phyloP scores from a whole-genome alignment of 164 flowering plant genomes.

The Aristolochia fimbriata region DNA sequence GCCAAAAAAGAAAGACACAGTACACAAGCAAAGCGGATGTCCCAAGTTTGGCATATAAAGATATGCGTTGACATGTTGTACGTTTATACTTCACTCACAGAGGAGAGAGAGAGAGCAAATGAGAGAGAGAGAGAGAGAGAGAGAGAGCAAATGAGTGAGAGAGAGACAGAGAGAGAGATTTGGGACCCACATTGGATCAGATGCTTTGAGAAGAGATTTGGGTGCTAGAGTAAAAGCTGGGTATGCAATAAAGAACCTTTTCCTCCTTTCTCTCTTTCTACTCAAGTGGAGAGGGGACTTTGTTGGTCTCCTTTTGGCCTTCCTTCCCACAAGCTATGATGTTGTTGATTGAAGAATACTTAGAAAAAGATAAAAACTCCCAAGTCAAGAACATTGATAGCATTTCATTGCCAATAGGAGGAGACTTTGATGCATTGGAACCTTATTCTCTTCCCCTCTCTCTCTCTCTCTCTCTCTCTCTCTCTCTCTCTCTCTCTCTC shows the following conservation, averaged over 20 bases:
- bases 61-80: neutral
- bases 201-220: neutral
- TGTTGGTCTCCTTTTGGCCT: conserved; percentile 2
- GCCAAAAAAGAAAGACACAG: no score
- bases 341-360: conserved; percentile 13
- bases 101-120: no score
- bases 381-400: conserved; percentile 10
- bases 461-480: no score
- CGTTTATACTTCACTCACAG: neutral
- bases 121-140: no score
- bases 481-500: no score
- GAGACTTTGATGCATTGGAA: conserved; percentile 8
- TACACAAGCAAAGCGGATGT: no score
- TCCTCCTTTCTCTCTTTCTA: neutral
- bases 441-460: conserved; percentile 5
- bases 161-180: no score
- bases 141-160: no score
- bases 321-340: conserved; percentile 10
- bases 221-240: neutral
- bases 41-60: no score
- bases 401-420: conserved; percentile 6
- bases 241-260: neutral
- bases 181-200: neutral
- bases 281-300: conserved; percentile 13
- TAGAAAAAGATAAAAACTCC: conserved; percentile 1